Conservation (phyloP, 768 basidiomycete species). For the Leccinum subgranulosum region DNA sequence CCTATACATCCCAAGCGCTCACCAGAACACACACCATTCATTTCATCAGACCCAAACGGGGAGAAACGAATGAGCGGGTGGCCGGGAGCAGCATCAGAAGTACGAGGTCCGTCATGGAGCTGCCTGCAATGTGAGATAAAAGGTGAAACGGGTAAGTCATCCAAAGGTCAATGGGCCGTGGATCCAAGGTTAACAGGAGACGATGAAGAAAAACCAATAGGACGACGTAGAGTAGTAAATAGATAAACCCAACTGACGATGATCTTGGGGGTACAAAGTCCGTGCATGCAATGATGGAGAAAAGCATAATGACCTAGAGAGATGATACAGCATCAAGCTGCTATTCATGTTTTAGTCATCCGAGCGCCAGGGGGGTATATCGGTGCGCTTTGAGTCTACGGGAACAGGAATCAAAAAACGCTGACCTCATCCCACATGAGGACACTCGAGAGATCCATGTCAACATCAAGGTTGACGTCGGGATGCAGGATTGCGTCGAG, state of each 20-base stretch:
- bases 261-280: conserved; percentile 15
- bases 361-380: conserved; percentile 4
- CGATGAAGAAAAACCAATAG: conserved; percentile 18
- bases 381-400: background rate
- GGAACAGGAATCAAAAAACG: conserved; percentile 20
- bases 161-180: background rate
- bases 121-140: background rate
- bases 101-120: conserved; percentile 10
- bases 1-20: conserved; percentile 39
- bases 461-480: conserved; percentile 19
- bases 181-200: conserved; percentile 4
- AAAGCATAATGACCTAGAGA: conserved; percentile 8
- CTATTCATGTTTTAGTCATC: conserved; percentile 15
- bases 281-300: conserved; percentile 17
- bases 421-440: conserved; percentile 30
- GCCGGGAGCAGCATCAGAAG: conserved; percentile 24
- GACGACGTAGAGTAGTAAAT: conserved; percentile 27
- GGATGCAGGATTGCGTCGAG: conserved; percentile 21
- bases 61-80: conserved; percentile 37
- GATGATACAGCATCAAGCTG: conserved; percentile 8
- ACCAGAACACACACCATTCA: conserved; percentile 34
- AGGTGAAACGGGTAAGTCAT: background rate
- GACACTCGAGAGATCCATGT: conserved; percentile 27
- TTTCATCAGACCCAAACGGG: conserved; percentile 48
- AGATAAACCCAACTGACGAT: conserved; percentile 20